Conservation (phyloP, 2,329 filamentous ascomycete species). For the Botrytis cinerea region DNA sequence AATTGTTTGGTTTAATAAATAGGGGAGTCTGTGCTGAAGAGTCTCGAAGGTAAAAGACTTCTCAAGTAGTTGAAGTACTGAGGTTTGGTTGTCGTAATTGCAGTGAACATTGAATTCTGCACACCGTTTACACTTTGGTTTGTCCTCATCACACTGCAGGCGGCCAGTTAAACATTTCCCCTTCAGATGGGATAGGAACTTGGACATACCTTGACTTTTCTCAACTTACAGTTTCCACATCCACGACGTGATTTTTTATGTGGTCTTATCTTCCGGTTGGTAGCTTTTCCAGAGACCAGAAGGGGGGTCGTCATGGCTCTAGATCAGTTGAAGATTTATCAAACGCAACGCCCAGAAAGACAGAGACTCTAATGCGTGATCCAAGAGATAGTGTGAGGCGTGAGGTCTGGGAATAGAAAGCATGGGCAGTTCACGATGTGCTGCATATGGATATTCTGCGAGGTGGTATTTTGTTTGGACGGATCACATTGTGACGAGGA, state of each 20-base stretch:
- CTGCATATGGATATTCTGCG: not conserved
- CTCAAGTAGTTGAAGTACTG: slow-evolving; percentile 42
- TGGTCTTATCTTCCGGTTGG: slow-evolving; percentile 31
- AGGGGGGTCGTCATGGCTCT: not conserved
- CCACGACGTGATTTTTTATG: slow-evolving; percentile 57
- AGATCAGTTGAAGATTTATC: not conserved
- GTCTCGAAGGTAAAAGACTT: slow-evolving; percentile 30
- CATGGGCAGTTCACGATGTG: too few relatives aligned
- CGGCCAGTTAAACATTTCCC: not conserved
- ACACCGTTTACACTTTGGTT: slow-evolving; percentile 53
- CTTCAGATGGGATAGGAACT: not conserved
- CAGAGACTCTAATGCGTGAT: not conserved
- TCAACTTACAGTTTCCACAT: slow-evolving; percentile 58
- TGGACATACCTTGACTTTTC: slow-evolving; percentile 52
- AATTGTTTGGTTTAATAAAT: not conserved
- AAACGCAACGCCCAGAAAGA: not conserved
- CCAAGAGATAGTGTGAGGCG: too few relatives aligned
- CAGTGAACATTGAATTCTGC: slow-evolving; percentile 50
- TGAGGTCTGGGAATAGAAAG: not conserved
- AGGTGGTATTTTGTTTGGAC: not conserved
- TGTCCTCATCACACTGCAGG: slow-evolving; percentile 54
- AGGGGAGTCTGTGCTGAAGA: not conserved
- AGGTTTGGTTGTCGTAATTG: slow-evolving; percentile 45
- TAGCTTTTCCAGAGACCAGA: not conserved
- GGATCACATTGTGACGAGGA: not conserved